These are phyloP conservation scores for Tylopilus rubrobrunneus DNA, from an alignment of 768 basidiomycete genomes.

Conservation along the genomic window DNA sequence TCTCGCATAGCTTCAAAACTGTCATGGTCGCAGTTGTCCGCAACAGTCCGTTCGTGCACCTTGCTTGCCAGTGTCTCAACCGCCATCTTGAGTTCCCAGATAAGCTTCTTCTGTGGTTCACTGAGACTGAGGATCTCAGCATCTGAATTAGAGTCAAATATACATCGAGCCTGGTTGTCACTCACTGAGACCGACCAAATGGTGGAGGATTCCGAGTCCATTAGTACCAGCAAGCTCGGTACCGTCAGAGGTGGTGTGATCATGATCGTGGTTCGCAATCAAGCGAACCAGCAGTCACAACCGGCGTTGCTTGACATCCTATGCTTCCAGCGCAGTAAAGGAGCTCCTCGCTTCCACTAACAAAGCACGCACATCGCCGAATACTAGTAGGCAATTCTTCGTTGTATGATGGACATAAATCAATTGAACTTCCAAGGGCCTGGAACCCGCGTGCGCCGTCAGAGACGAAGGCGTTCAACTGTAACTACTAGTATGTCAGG, in stretches of 20 bases:
- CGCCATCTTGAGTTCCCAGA: neutral
- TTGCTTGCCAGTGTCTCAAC: neutral
- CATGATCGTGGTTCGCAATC: no score
- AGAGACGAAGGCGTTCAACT: conserved; percentile 39
- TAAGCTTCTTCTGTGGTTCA: neutral
- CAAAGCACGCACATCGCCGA: conserved; percentile 40
- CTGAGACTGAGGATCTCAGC: neutral
- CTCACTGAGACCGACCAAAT: neutral
- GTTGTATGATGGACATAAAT: conserved; percentile 43
- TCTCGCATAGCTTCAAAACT: neutral
- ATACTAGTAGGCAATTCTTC: conserved; percentile 25
- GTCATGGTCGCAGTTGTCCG: neutral
- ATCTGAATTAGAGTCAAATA: neutral
- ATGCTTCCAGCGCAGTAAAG: no score
- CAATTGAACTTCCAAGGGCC: conserved; percentile 37
- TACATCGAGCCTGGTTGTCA: neutral
- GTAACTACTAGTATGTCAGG: no score
- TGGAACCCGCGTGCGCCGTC: conserved; percentile 44
- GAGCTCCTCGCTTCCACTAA: conserved; percentile 50
- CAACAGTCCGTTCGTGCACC: no score
- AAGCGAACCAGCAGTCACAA: neutral
- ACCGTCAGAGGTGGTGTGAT: no score
- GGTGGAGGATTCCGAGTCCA: neutral
- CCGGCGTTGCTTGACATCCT: no score
- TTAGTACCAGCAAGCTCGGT: neutral